Evolutionary conservation across 1,284 basidiomycete genomes (phyloP).

Genomic region (Meira miltonrushii): DNA sequence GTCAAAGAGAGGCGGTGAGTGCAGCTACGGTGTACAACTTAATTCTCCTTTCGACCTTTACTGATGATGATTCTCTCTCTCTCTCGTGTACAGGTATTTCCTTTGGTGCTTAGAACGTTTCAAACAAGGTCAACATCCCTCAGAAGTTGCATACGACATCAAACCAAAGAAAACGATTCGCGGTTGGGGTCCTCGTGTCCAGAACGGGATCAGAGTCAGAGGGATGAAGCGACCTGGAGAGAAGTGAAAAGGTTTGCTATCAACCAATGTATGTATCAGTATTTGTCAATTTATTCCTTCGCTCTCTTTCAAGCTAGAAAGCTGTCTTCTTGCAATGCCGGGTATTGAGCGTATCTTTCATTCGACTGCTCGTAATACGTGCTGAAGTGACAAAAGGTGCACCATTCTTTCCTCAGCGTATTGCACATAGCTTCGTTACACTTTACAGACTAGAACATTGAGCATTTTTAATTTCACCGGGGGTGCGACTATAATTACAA

Average conservation of each 20-base stretch:
- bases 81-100: constrained; percentile 60
- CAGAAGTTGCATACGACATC: constrained; percentile 63
- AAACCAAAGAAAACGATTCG: constrained; percentile 68
- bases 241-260: constrained; percentile 18
- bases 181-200: constrained; percentile 65
- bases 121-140: constrained; percentile 60
- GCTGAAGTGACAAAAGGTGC: no score
- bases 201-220: constrained; percentile 59
- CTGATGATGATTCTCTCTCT: neutral
- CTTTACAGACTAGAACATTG: neutral
- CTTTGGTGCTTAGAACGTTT: constrained; percentile 77
- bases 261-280: no score
- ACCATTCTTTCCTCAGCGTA: no score
- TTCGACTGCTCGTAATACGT: no score
- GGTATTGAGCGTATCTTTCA: no score
- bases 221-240: constrained; percentile 41
- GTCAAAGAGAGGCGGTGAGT: constrained; percentile 6
- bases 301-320: no score
- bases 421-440: no score
- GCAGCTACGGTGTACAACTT: neutral
- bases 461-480: no score
- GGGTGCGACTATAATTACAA: neutral
- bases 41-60: neutral
- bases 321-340: no score
- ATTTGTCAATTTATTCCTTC: no score